Evolutionary conservation across 768 basidiomycete genomes (phyloP).

Genomic region (Gymnopilus junonius): DNA sequence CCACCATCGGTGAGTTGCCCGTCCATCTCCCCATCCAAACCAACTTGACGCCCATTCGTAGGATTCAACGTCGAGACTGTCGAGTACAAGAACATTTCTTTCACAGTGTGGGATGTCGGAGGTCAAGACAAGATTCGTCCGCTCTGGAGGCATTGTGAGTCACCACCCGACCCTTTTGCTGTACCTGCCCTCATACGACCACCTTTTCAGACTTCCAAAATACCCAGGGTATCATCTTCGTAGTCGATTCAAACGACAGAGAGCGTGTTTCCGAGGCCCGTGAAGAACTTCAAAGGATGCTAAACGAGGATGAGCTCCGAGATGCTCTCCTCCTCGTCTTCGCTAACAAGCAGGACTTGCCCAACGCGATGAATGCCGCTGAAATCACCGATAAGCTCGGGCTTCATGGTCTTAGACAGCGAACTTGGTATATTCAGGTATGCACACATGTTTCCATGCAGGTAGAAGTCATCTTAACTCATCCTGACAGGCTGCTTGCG

Average conservation of each 20-base stretch:
- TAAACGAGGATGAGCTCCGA: conserved; percentile 99
- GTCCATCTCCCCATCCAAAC: conserved; percentile 11
- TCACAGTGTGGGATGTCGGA: conserved; percentile 99
- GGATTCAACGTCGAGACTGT: conserved; percentile 99
- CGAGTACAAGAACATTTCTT: conserved; percentile 99
- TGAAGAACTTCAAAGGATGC: conserved; percentile 99
- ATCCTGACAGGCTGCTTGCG: conserved; percentile 83
- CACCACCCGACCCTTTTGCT: conserved; percentile 17
- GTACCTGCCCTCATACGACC: conserved; percentile 20
- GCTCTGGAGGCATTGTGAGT: conserved; percentile 99
- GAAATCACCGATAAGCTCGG: conserved; percentile 99
- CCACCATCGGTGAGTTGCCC: conserved; percentile 87
- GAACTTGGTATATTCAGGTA: conserved; percentile 98
- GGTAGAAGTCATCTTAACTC: conserved; percentile 12
- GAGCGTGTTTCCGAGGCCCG: conserved; percentile 99
- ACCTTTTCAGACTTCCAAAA: conserved; percentile 93
- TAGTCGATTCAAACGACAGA: conserved; percentile 99
- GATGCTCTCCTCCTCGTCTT: conserved; percentile 98
- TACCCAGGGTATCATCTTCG: conserved; percentile 99
- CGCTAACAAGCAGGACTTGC: conserved; percentile 99
- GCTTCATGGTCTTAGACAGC: conserved; percentile 94
- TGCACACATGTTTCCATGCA: conserved; percentile 30
- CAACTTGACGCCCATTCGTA: conserved; percentile 37
- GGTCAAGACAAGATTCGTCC: conserved; percentile 99
- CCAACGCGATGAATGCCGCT: conserved; percentile 99